Base-by-base conservation (phyloP, 805 yeast species). In the Torulaspora quercuum region DNA sequence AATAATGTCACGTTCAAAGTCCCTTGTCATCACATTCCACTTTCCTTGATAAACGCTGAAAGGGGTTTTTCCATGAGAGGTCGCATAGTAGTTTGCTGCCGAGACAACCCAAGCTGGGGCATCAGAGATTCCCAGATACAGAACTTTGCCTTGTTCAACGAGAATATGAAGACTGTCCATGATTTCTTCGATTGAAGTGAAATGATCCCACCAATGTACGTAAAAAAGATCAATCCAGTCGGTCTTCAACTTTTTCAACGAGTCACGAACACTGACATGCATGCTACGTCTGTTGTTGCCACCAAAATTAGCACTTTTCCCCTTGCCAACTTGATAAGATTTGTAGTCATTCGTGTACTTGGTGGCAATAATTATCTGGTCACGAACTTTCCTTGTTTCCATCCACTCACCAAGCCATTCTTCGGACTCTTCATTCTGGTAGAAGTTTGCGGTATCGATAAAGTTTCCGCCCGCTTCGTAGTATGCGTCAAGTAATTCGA, bases 371-470 rank as follows among this genome's bases (percentile, higher is more conserved):
- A 49, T 52, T 8, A 49, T 28, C 30, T 50, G 49, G 25, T 49
- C 50, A 9, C 55, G 40, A 30, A 33, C 25, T 3, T 45, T 29
- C 11, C 52, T 38, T 27, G 36, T 29, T 10, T 25, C 18, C 52
- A 49, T 50, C 54, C 54, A 49, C 25, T 49, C 55, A n/a, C 54
- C 55, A 13, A 49, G 12, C n/a, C n/a, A n/a, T n/a, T n/a, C n/a
- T n/a, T n/a, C n/a, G n/a, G n/a, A n/a, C n/a, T n/a, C n/a, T n/a
- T n/a, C n/a, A n/a, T n/a, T n/a, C n/a, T n/a, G n/a, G n/a, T n/a
- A n/a, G n/a, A n/a, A n/a, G n/a, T n/a, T n/a, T n/a, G n/a, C n/a
- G n/a, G n/a, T n/a, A n/a, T n/a, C n/a, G n/a, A n/a, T n/a, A n/a
- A n/a, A n/a, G n/a, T n/a, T n/a, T n/a, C n/a, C n/a, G n/a, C n/a